Conservation (phyloP, 192 early-diverging fungal genomes). For the Coemansia sp. region DNA sequence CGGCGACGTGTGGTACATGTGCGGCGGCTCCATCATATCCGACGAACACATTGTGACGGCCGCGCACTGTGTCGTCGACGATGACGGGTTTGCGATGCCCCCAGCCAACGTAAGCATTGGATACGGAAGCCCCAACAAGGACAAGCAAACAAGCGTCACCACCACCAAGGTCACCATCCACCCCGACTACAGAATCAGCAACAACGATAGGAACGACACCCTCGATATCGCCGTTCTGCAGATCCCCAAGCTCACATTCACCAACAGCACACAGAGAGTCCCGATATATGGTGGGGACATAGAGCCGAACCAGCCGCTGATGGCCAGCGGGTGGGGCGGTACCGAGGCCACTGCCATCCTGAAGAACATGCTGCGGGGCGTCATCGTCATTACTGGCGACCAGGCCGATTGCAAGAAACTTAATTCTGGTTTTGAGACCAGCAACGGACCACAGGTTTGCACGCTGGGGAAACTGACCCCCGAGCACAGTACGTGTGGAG, state of each 20-base stretch:
- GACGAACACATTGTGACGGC: constrained; percentile 33
- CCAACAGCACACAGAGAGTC: constrained; percentile 6
- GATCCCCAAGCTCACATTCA: constrained; percentile 16
- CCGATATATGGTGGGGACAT: constrained; percentile 25
- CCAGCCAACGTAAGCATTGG: constrained; percentile 22
- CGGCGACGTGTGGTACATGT: constrained; percentile 5
- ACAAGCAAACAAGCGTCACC: constrained; percentile 12
- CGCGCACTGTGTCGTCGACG: constrained; percentile 38
- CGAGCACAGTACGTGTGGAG: constrained; percentile 22
- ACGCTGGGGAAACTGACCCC: constrained; percentile 27
- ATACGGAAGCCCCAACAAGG: constrained; percentile 24
- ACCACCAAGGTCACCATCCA: constrained; percentile 18
- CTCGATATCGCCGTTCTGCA: constrained; percentile 41
- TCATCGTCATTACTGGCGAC: constrained; percentile 23
- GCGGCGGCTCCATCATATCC: constrained; percentile 45
- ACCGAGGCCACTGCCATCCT: constrained; percentile 21
- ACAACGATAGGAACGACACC: neutral
- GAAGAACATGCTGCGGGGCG: constrained; percentile 31
- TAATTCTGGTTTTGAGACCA: constrained; percentile 8
- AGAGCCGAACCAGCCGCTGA: constrained; percentile 14
- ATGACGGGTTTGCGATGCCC: neutral
- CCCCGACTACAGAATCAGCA: constrained; percentile 15
- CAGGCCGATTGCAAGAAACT: constrained; percentile 8
- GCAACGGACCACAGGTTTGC: constrained; percentile 41
- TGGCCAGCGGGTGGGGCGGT: constrained; percentile 51